phyloP scores from a whole-genome alignment of 1,284 basidiomycete genomes.

The Trametes hirsuta region DNA sequence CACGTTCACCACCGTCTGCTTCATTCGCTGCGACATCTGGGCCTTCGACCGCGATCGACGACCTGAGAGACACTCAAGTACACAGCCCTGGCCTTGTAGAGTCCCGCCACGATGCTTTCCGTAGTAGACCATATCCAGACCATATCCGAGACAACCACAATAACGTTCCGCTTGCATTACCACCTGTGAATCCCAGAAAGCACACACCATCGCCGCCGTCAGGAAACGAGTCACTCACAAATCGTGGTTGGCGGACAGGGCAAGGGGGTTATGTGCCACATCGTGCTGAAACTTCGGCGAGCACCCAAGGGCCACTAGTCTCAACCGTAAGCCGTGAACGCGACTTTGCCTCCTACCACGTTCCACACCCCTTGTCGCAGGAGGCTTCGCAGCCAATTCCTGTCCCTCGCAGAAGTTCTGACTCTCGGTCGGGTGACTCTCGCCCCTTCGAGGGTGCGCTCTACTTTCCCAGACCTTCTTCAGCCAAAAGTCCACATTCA shows the following conservation, averaged over 20 bases:
- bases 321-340: conserved; percentile 17
- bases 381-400: conserved; percentile 17
- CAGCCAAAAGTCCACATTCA: conserved; percentile 23
- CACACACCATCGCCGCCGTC: conserved; percentile 29
- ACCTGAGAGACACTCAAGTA: conserved; percentile 7
- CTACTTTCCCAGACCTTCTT: conserved; percentile 21
- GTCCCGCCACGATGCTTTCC: conserved; percentile 5
- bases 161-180: conserved; percentile 29
- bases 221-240: conserved; percentile 5
- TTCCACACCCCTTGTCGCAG: conserved; percentile 24
- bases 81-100: conserved; percentile 8
- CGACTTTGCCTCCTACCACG: conserved; percentile 18
- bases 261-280: conserved; percentile 10
- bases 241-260: conserved; percentile 2
- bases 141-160: conserved; percentile 24
- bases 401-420: conserved; percentile 17
- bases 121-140: conserved; percentile 18
- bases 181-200: conserved; percentile 24
- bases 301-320: conserved; percentile 9
- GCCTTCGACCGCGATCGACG: conserved; percentile 2
- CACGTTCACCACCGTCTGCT: conserved; percentile 1
- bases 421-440: conserved; percentile 15
- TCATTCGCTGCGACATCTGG: background rate
- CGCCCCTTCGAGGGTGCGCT: conserved; percentile 10
- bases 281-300: conserved; percentile 11